These are phyloP conservation scores for Decorospora gaudefroyi DNA, from an alignment of 2,329 filamentous ascomycete species.

Conservation along the genomic window DNA sequence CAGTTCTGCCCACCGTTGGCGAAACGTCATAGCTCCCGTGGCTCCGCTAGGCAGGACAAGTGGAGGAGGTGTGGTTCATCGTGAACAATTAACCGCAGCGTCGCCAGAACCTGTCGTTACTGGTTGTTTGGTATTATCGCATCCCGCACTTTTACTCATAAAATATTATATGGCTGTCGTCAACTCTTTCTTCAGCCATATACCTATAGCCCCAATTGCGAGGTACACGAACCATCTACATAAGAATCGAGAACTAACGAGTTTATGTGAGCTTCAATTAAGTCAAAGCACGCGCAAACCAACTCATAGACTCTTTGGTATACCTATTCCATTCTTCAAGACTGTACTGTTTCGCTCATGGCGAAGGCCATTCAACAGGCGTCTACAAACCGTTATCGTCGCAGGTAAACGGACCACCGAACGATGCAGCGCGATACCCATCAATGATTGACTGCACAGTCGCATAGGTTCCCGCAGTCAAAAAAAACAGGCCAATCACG, in stretches of 20 bases:
- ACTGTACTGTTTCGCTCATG: background rate
- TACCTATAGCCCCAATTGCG: slow-evolving; percentile 1
- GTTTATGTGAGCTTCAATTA: too few relatives aligned
- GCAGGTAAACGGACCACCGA: slow-evolving; percentile 77
- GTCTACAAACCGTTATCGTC: slow-evolving; percentile 65
- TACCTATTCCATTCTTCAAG: background rate
- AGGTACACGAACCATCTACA: slow-evolving; percentile 12
- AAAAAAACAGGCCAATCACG: slow-evolving; percentile 74
- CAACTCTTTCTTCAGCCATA: background rate
- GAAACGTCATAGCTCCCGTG: slow-evolving; percentile 43
- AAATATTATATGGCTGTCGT: background rate
- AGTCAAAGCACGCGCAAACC: too few relatives aligned
- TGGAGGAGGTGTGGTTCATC: too few relatives aligned
- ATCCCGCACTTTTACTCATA: background rate
- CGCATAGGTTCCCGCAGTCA: slow-evolving; percentile 78
- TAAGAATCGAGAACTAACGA: too few relatives aligned
- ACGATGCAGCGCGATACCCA: slow-evolving; percentile 66
- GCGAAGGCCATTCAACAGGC: background rate
- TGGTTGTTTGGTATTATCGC: too few relatives aligned
- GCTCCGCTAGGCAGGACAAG: slow-evolving; percentile 11
- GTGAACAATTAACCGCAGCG: too few relatives aligned
- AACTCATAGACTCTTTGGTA: too few relatives aligned
- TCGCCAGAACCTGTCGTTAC: too few relatives aligned
- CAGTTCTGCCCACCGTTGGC: slow-evolving; percentile 27
- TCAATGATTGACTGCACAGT: slow-evolving; percentile 73